These are phyloP conservation scores for Breviolum minutum DNA, from an alignment of 73 alveolate species.

Conservation along the genomic window DNA sequence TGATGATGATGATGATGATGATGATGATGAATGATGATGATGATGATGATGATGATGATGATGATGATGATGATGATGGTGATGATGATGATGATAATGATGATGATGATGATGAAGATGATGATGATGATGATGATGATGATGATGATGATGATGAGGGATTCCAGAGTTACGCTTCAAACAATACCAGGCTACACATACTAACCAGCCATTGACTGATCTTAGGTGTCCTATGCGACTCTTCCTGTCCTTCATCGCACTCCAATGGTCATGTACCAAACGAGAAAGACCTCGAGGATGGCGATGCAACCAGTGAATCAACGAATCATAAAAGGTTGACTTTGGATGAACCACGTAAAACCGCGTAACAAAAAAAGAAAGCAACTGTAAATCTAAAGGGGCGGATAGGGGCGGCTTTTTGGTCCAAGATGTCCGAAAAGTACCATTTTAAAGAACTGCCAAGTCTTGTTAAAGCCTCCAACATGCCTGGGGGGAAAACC, in stretches of 20 bases:
- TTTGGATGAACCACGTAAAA: too few species aligned
- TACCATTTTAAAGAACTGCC: too few species aligned
- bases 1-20: not conserved
- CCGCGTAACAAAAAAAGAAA: too few species aligned
- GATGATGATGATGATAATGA: not conserved
- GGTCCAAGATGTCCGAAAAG: too few species aligned
- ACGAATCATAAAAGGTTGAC: too few species aligned
- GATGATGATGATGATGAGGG: not conserved
- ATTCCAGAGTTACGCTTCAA: not conserved
- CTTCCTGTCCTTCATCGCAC: conserved; percentile 21
- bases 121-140: too few species aligned
- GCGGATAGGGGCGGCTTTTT: too few species aligned
- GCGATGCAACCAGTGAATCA: not conserved
- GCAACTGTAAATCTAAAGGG: too few species aligned
- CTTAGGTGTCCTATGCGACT: too few species aligned
- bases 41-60: not conserved
- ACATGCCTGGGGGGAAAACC: too few species aligned
- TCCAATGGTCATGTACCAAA: conserved; percentile 85
- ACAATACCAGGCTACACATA: not conserved
- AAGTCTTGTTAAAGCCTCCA: too few species aligned
- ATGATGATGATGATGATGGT: not conserved
- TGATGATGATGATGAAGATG: not conserved
- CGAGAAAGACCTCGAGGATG: conserved; percentile 20
- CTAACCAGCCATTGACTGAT: not conserved
- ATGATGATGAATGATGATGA: not conserved